Percentiles rank a stretch among this genome's conserved stretches.
Conservation (phyloP, 768 basidiomycete species). For the Russula abietina region DNA sequence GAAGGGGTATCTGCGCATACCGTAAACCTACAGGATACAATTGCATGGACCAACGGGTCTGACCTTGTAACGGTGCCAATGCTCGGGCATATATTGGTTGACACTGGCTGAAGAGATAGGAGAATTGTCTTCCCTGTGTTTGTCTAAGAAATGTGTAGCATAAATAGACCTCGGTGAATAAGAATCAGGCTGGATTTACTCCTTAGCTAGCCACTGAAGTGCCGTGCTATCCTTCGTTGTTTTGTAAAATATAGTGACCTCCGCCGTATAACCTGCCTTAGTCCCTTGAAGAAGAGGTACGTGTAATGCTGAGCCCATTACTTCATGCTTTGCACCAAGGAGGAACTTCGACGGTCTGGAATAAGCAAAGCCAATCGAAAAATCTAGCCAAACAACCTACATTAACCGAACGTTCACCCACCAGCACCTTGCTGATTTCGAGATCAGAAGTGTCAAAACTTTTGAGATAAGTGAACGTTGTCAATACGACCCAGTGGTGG, state of each 20-base stretch:
- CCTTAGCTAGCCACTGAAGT: conserved; percentile 49
- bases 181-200: conserved; percentile 27
- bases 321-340: conserved; percentile 32
- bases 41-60: neutral
- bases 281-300: conserved; percentile 31
- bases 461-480: neutral
- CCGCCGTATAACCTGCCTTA: conserved; percentile 28
- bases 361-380: neutral
- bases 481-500: neutral
- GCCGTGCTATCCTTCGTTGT: conserved; percentile 45
- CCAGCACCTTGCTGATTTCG: conserved; percentile 47
- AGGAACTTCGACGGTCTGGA: conserved; percentile 25
- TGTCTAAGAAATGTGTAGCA: conserved; percentile 41
- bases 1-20: conserved; percentile 67
- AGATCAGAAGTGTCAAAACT: conserved; percentile 76
- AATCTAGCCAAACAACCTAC: conserved; percentile 34
- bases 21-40: neutral
- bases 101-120: conserved; percentile 89
- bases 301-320: conserved; percentile 39
- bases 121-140: conserved; percentile 79
- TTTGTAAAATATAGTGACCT: conserved; percentile 41
- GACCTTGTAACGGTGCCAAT: conserved; percentile 74
- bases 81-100: conserved; percentile 87
- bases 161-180: neutral
- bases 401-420: conserved; percentile 44